Percentiles rank a stretch among this genome's conserved stretches.
Conservation (phyloP, 2,329 filamentous ascomycete species). For the Colletotrichum chrysophilum region DNA sequence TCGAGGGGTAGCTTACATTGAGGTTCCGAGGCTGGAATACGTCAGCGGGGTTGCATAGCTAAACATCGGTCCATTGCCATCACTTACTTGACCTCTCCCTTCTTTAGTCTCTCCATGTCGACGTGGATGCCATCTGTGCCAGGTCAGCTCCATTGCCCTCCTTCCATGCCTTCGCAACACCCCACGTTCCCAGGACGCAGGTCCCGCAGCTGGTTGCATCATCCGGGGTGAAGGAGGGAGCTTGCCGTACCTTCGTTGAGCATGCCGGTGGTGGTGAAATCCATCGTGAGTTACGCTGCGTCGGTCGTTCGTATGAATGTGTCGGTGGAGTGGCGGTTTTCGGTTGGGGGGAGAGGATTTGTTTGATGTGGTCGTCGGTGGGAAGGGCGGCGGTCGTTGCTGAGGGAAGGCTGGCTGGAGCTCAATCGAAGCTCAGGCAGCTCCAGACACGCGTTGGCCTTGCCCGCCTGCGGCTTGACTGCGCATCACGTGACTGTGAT, state of each 20-base stretch:
- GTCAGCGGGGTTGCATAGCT: constrained; percentile 31
- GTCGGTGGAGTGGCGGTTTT: neutral
- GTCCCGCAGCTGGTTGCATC: constrained; percentile 1
- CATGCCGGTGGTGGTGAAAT: constrained; percentile 66
- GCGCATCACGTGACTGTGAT: constrained; percentile 27
- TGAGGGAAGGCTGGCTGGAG: constrained; percentile 39
- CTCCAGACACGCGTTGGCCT: constrained; percentile 46
- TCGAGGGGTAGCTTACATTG: constrained; percentile 71
- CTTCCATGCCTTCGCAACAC: neutral
- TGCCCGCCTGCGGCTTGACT: neutral
- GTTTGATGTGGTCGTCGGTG: constrained; percentile 26
- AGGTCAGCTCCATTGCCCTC: neutral
- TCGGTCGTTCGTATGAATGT: constrained; percentile 22
- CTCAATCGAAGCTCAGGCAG: constrained; percentile 49
- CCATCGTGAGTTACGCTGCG: constrained; percentile 47
- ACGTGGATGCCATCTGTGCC: constrained; percentile 93
- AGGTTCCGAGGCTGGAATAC: constrained; percentile 81
- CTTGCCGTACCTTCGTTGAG: constrained; percentile 64
- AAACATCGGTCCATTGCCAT: neutral
- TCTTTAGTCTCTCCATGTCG: constrained; percentile 98
- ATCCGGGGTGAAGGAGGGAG: neutral
- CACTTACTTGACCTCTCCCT: constrained; percentile 96
- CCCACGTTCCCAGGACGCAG: neutral
- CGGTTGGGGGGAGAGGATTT: neutral
- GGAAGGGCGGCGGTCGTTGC: constrained; percentile 8